A percentile compares a stretch with the other conserved stretches of the same genome.
phyloP scores from a whole-genome alignment of 2,329 filamentous ascomycete species.

The Trichophyton benhamiae region DNA sequence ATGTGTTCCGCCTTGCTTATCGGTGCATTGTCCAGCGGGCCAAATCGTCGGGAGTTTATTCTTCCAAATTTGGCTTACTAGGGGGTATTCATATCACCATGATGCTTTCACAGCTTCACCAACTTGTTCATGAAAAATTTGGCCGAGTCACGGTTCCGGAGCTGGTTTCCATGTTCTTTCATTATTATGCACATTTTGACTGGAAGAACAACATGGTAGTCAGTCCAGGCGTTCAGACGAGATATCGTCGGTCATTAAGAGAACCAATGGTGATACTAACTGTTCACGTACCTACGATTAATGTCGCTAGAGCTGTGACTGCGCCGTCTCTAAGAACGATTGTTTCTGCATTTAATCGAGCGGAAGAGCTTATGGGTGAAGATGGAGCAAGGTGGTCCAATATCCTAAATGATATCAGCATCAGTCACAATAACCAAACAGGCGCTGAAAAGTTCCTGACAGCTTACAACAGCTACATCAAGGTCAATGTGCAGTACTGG shows the following conservation, averaged over 20 bases:
- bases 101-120: slow-evolving; percentile 49
- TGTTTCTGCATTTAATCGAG: slow-evolving; percentile 40
- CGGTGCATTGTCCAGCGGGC: slow-evolving; percentile 53
- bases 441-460: slow-evolving; percentile 38
- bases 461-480: slow-evolving; percentile 44
- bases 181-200: slow-evolving; percentile 49
- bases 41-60: slow-evolving; percentile 49
- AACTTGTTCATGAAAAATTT: slow-evolving; percentile 36
- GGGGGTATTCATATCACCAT: slow-evolving; percentile 54
- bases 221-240: slow-evolving; percentile 36
- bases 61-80: slow-evolving; percentile 52
- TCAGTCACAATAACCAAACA: slow-evolving; percentile 2
- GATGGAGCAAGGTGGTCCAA: slow-evolving; percentile 32
- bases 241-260: slow-evolving; percentile 43
- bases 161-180: slow-evolving; percentile 49
- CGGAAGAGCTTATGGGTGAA: slow-evolving; percentile 30
- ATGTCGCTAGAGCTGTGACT: slow-evolving; percentile 46
- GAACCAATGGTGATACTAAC: slow-evolving; percentile 54
- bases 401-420: slow-evolving; percentile 25
- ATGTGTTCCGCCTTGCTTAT: slow-evolving; percentile 47
- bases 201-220: slow-evolving; percentile 45
- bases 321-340: slow-evolving; percentile 42
- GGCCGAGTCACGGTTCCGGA: slow-evolving; percentile 36
- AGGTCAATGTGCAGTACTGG: slow-evolving; percentile 55
- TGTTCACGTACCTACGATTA: slow-evolving; percentile 49